A percentile compares a stretch with the other conserved stretches of the same genome.
phyloP scores from a whole-genome alignment of 2,329 filamentous ascomycete species.

The Epichloe brachyelytri region DNA sequence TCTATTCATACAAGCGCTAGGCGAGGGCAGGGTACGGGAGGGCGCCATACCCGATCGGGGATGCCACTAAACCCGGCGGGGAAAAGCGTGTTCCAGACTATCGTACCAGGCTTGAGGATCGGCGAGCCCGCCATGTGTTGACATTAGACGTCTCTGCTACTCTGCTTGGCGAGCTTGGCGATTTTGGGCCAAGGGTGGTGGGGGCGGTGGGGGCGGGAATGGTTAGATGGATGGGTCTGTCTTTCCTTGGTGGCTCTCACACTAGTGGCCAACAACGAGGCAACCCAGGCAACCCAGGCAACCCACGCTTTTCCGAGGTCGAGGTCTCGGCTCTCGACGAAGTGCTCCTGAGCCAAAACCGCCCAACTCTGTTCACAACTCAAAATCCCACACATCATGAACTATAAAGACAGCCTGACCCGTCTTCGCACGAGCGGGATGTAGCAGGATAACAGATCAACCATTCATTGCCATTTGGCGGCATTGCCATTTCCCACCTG shows the following conservation, averaged over 20 bases:
- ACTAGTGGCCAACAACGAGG: neutral
- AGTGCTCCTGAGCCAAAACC: neutral
- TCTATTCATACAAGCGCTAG: too few species aligned
- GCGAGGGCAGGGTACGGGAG: too few species aligned
- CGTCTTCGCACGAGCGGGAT: neutral
- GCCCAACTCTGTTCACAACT: neutral
- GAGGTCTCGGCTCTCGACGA: neutral
- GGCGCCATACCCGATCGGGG: too few species aligned
- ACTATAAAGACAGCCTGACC: conserved; percentile 4
- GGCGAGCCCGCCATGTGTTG: neutral
- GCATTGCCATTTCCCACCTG: neutral
- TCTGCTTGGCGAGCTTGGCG: too few species aligned
- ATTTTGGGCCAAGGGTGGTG: too few species aligned
- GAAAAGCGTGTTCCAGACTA: too few species aligned
- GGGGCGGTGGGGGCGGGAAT: neutral
- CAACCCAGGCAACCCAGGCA: neutral
- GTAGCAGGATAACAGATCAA: neutral
- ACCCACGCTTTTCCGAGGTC: neutral
- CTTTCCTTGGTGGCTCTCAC: neutral
- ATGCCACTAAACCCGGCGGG: too few species aligned
- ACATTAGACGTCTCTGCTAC: neutral
- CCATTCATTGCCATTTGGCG: neutral
- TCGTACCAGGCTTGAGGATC: too few species aligned
- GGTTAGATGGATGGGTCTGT: neutral
- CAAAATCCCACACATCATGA: neutral